Conservation (phyloP, 129 eudicot genomes). For the Centella asiatica region DNA sequence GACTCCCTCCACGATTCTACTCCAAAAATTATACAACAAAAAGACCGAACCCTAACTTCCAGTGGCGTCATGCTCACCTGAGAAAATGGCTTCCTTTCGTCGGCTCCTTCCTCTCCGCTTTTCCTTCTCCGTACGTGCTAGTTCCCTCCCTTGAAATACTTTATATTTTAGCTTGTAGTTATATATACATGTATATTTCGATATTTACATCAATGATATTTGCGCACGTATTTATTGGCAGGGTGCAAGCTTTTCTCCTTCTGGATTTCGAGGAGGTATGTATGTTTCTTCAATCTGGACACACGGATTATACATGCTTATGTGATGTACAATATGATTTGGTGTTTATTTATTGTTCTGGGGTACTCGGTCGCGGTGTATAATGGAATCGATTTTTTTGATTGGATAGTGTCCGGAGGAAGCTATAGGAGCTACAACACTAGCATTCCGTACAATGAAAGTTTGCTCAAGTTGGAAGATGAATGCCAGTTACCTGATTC, state of each 20-base stretch:
- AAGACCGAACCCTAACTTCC: conserved; percentile 8
- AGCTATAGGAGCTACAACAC: conserved; percentile 29
- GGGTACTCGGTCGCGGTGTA: neutral
- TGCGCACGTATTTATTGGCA: conserved; percentile 19
- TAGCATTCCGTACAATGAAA: conserved; percentile 20
- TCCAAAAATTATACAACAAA: neutral
- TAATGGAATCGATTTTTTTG: neutral
- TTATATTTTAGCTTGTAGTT: no score
- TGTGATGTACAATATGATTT: neutral
- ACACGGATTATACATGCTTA: neutral
- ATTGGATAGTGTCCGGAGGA: conserved; percentile 34
- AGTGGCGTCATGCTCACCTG: conserved; percentile 6
- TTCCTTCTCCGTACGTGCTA: conserved; percentile 29
- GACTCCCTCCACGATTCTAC: conserved; percentile 5
- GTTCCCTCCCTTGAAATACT: neutral
- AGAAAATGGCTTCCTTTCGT: conserved; percentile 42
- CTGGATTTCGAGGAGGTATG: conserved; percentile 26
- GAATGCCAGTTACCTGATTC: conserved; percentile 21
- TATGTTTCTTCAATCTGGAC: neutral
- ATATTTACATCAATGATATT: neutral
- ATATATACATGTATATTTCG: conserved; percentile 6
- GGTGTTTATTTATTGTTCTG: neutral
- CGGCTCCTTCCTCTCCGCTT: conserved; percentile 29
- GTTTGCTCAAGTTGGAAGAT: conserved; percentile 33
- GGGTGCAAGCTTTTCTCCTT: conserved; percentile 18